Evolutionary conservation across 2,329 filamentous ascomycete genomes (phyloP).

Genomic region (Colletotrichum sp.): DNA sequence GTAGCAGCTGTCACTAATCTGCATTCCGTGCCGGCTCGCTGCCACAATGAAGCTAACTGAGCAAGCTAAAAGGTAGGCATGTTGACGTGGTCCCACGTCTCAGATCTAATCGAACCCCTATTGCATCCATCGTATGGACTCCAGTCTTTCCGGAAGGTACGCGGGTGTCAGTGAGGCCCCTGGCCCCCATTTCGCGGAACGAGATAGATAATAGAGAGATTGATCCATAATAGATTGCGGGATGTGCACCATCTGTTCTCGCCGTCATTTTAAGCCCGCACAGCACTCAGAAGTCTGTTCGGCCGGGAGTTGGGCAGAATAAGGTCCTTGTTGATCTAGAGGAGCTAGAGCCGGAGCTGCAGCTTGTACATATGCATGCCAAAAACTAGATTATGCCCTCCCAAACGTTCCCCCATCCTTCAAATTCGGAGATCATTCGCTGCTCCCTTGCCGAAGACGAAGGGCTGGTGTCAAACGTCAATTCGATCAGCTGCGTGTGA

Average conservation of each 20-base stretch:
- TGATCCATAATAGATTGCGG: not conserved
- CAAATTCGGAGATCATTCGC: not conserved
- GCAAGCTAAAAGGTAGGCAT: not conserved
- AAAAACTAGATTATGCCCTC: not conserved
- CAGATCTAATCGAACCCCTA: slow-evolving; percentile 14
- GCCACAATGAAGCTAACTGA: not conserved
- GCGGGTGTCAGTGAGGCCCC: not conserved
- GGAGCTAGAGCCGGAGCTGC: not conserved
- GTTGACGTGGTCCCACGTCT: not conserved
- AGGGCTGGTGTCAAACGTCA: slow-evolving; percentile 3
- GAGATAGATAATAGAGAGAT: not conserved
- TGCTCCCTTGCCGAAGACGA: not conserved
- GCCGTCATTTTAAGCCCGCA: slow-evolving; percentile 1
- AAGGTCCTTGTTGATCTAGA: not conserved
- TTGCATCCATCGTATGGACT: not conserved
- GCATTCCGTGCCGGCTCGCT: not conserved
- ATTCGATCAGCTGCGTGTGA: slow-evolving; percentile 3
- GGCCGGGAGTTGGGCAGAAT: not conserved
- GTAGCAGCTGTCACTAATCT: not conserved
- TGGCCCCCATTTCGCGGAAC: not conserved
- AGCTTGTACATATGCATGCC: not conserved
- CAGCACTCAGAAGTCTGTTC: not conserved
- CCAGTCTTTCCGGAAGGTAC: not conserved
- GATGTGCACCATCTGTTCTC: slow-evolving; percentile 3
- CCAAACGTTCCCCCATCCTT: not conserved